phyloP scores from a whole-genome alignment of 345 rosid genomes.

The Aethionema arabicum region DNA sequence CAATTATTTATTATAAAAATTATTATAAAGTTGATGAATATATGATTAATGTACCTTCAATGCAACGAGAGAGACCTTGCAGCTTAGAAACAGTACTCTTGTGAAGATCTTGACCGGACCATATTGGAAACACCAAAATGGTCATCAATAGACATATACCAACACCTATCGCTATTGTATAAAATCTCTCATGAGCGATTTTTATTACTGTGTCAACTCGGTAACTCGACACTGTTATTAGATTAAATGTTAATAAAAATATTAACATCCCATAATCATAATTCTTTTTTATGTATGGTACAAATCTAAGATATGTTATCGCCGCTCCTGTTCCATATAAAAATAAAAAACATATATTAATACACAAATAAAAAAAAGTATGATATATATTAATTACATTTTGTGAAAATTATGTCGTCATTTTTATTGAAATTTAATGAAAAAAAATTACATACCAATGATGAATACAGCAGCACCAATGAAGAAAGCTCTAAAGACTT shows the following conservation, averaged over 20 bases:
- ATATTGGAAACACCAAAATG: slow-evolving; percentile 63
- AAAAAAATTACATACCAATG: slow-evolving; percentile 47
- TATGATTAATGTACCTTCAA: slow-evolving; percentile 47
- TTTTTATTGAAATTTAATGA: not conserved
- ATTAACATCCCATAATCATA: slow-evolving; percentile 84
- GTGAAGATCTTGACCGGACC: slow-evolving; percentile 92
- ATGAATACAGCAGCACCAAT: slow-evolving; percentile 64
- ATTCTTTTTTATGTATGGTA: slow-evolving; percentile 76
- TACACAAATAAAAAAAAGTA: not conserved
- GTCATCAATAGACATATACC: slow-evolving; percentile 72
- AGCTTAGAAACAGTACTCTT: slow-evolving; percentile 59
- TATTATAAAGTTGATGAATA: too few relatives aligned
- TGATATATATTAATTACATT: not conserved
- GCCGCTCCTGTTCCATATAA: slow-evolving; percentile 54
- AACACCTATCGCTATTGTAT: slow-evolving; percentile 70
- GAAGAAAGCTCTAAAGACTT: slow-evolving; percentile 58
- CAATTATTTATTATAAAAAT: too few relatives aligned
- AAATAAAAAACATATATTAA: not conserved
- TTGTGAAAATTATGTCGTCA: not conserved
- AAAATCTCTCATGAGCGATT: slow-evolving; percentile 59
- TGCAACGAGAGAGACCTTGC: slow-evolving; percentile 64
- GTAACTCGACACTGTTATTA: slow-evolving; percentile 81
- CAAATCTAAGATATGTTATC: slow-evolving; percentile 70
- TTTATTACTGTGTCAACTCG: slow-evolving; percentile 50
- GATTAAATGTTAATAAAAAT: slow-evolving; percentile 77